Evolutionary conservation across 352 stramenopile species (phyloP).

Genomic region (Pythium angustatum): DNA sequence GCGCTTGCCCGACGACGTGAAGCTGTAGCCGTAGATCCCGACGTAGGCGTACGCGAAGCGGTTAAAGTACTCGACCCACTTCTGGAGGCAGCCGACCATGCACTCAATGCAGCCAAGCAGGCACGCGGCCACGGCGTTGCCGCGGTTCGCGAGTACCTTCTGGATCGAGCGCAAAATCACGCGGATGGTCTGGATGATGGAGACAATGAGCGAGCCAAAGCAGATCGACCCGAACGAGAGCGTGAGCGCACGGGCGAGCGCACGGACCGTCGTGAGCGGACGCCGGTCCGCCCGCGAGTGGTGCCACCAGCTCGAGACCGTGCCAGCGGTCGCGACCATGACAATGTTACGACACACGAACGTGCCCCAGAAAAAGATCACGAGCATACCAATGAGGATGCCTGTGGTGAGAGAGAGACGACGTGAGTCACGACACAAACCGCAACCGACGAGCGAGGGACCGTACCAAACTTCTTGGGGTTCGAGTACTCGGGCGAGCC

Average conservation of each 20-base stretch:
- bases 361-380: constrained; percentile 88
- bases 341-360: constrained; percentile 80
- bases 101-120: constrained; percentile 51
- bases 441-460: too few species aligned
- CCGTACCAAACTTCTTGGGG: constrained; percentile 35
- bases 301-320: constrained; percentile 85
- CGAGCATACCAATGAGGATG: constrained; percentile 70
- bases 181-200: constrained; percentile 86
- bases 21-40: constrained; percentile 70
- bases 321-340: constrained; percentile 77
- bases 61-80: constrained; percentile 78
- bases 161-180: constrained; percentile 46
- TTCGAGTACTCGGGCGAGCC: constrained; percentile 32
- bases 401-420: constrained; percentile 37
- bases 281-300: constrained; percentile 51
- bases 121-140: constrained; percentile 57
- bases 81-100: constrained; percentile 59
- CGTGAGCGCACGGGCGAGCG: constrained; percentile 63
- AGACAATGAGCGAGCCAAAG: constrained; percentile 93
- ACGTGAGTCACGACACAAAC: too few species aligned
- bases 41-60: constrained; percentile 76
- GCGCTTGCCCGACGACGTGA: constrained; percentile 45
- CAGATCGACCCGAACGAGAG: constrained; percentile 95
- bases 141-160: constrained; percentile 39
- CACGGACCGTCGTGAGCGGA: constrained; percentile 39